These are phyloP conservation scores for Phoma sp. DNA, from an alignment of 2,329 filamentous ascomycete species.

Conservation along the genomic window DNA sequence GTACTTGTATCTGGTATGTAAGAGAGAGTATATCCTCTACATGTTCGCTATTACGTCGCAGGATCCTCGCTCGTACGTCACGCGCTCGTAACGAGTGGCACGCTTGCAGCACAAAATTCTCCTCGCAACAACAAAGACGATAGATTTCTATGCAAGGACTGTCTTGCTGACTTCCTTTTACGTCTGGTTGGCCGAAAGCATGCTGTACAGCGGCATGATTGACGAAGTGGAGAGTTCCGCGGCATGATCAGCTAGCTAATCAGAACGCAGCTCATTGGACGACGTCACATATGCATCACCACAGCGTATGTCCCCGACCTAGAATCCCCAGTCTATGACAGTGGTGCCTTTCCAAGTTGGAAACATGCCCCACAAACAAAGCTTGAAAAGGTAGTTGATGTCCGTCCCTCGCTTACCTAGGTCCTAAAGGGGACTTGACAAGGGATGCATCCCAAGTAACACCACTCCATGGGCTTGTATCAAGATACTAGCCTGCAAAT, in stretches of 20 bases:
- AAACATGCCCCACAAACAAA: background rate
- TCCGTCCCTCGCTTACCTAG: too few relatives aligned
- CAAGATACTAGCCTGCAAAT: too few relatives aligned
- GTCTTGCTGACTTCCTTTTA: background rate
- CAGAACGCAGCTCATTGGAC: constrained; percentile 6
- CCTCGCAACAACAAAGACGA: background rate
- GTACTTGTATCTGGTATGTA: background rate
- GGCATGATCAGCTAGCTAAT: background rate
- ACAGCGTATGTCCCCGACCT: constrained; percentile 4
- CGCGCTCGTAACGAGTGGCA: constrained; percentile 2
- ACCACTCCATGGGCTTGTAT: background rate
- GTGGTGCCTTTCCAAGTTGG: too few relatives aligned
- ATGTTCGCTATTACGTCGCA: background rate
- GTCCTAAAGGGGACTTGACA: background rate
- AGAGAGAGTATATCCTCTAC: background rate
- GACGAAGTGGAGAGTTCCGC: background rate
- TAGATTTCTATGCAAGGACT: background rate
- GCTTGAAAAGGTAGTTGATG: background rate
- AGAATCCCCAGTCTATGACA: background rate
- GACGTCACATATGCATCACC: constrained; percentile 17
- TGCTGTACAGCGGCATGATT: background rate
- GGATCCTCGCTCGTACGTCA: constrained; percentile 7
- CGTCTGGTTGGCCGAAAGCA: background rate
- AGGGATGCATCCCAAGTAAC: background rate
- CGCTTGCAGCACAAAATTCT: constrained; percentile 2